A percentile compares a stretch with the other conserved stretches of the same genome.
phyloP scores from a whole-genome alignment of 257 asterid species.

The Knoxia roxburghii region DNA sequence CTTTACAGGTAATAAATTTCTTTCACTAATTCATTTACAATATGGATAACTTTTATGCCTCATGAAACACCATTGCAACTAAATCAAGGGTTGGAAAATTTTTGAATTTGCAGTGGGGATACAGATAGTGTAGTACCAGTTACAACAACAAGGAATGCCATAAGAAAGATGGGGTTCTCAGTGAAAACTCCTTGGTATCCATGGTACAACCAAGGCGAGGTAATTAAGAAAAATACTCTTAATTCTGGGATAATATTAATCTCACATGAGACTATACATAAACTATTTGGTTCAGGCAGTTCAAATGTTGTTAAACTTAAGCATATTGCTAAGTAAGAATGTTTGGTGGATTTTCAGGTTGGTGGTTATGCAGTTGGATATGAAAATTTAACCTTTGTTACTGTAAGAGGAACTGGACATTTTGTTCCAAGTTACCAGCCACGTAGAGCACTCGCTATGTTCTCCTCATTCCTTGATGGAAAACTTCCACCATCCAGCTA shows the following conservation, averaged over 20 bases:
- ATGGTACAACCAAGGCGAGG: slow-evolving; percentile 17
- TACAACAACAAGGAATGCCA: slow-evolving; percentile 12
- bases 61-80: no score
- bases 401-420: slow-evolving; percentile 36
- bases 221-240: neutral
- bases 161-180: neutral
- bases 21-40: no score
- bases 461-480: no score
- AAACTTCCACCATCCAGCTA: slow-evolving; percentile 5
- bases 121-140: slow-evolving; percentile 8
- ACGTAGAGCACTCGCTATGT: slow-evolving; percentile 26
- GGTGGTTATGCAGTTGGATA: slow-evolving; percentile 37
- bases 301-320: no score
- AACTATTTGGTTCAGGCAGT: no score
- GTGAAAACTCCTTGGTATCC: slow-evolving; percentile 17
- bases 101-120: slow-evolving; percentile 17
- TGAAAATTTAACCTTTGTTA: slow-evolving; percentile 34
- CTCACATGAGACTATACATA: slow-evolving; percentile 12
- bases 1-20: no score
- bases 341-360: no score
- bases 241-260: neutral
- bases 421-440: slow-evolving; percentile 36
- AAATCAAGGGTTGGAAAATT: no score
- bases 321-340: no score
- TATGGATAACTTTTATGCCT: no score